Evolutionary conservation across 2,329 filamentous ascomycete species (phyloP).

Genomic region (Cladosporium sp.): DNA sequence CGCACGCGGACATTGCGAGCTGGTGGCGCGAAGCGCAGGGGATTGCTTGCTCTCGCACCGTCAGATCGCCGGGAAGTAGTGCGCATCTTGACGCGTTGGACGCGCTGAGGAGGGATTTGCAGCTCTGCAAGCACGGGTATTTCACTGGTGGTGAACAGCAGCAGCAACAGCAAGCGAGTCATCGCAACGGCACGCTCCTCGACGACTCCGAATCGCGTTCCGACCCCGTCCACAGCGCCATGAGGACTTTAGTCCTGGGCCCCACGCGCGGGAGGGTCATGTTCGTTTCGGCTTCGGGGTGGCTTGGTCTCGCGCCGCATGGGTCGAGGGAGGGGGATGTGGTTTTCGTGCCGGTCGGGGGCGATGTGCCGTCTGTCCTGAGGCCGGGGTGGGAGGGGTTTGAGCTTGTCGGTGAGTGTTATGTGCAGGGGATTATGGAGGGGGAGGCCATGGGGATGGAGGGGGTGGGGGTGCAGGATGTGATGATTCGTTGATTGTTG

Average conservation of each 20-base stretch:
- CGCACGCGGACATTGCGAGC: slow-evolving; percentile 15
- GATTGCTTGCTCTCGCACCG: slow-evolving; percentile 21
- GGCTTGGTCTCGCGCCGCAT: slow-evolving; percentile 24
- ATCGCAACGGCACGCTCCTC: slow-evolving; percentile 23
- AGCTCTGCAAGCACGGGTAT: slow-evolving; percentile 22
- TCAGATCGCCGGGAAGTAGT: slow-evolving; percentile 26
- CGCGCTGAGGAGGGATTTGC: slow-evolving; percentile 20
- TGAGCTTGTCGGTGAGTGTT: slow-evolving; percentile 30
- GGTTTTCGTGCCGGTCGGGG: slow-evolving; percentile 25
- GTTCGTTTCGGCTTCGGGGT: slow-evolving; percentile 25
- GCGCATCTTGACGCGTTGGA: slow-evolving; percentile 25
- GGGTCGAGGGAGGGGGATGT: slow-evolving; percentile 27
- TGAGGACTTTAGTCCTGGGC: slow-evolving; percentile 25
- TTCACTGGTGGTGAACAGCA: slow-evolving; percentile 16
- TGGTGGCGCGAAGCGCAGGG: slow-evolving; percentile 26
- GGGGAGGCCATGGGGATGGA: slow-evolving; percentile 28
- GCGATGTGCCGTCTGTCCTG: slow-evolving; percentile 24
- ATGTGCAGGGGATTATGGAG: slow-evolving; percentile 32
- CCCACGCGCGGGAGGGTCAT: slow-evolving; percentile 27
- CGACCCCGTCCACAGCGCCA: slow-evolving; percentile 20
- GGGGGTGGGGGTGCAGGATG: slow-evolving; percentile 17
- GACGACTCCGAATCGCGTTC: slow-evolving; percentile 20
- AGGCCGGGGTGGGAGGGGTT: slow-evolving; percentile 18
- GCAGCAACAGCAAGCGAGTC: too few species aligned
- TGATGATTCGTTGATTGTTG: slow-evolving; percentile 22